A percentile compares a stretch with the other conserved stretches of the same genome.
Evolutionary conservation across 441 rosid genomes (phyloP).

Genomic region (Adansonia grandidieri): DNA sequence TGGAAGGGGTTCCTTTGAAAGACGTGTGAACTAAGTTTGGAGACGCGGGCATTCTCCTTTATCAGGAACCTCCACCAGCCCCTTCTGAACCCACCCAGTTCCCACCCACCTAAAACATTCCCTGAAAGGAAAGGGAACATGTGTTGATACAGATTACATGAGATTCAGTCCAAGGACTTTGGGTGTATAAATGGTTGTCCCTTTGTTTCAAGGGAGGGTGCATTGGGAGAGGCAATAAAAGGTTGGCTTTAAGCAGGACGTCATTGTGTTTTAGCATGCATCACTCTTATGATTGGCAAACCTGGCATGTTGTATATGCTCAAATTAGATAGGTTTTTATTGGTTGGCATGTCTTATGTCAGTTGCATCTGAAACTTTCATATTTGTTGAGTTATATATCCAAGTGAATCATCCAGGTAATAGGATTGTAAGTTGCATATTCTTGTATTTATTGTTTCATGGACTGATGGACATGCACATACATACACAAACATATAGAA

Average conservation of each 20-base stretch:
- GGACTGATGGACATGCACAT: not conserved
- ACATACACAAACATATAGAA: not conserved
- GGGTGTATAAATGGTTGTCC: not conserved
- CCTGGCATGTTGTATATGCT: not conserved
- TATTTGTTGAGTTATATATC: not conserved
- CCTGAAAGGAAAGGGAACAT: not conserved
- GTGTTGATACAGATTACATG: not conserved
- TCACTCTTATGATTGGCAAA: not conserved
- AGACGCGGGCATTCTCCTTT: too few species aligned
- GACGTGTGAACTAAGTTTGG: too few species aligned
- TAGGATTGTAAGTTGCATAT: not conserved
- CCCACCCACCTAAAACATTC: not conserved
- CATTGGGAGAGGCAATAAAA: not conserved
- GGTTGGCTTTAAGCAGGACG: not conserved
- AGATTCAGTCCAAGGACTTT: not conserved
- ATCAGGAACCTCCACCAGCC: not conserved
- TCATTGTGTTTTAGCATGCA: not conserved
- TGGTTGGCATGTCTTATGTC: not conserved
- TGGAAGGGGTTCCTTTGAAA: too few species aligned
- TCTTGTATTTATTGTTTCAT: not conserved
- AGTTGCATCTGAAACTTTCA: not conserved
- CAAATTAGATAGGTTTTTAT: not conserved
- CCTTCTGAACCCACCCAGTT: not conserved
- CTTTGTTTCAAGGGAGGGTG: slow-evolving; percentile 6
- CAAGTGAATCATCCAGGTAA: not conserved